phyloP scores from a whole-genome alignment of 192 early-diverging fungal genomes.

The Lunasporangiospora selenospora region DNA sequence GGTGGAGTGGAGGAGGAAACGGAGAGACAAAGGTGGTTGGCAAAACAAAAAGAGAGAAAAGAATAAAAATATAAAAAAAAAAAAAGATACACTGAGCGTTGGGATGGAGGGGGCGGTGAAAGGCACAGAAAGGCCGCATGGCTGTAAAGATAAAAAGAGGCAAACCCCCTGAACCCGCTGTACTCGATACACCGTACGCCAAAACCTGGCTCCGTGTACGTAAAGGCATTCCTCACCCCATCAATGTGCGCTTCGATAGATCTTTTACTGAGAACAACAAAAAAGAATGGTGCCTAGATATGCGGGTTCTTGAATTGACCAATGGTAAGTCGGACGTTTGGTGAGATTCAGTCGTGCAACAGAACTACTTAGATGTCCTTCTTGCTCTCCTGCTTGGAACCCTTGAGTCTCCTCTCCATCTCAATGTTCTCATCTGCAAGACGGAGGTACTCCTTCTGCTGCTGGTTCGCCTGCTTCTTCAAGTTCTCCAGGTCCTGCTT shows the following conservation, averaged over 20 bases:
- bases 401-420: slow-evolving; percentile 37
- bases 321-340: no score
- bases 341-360: no score
- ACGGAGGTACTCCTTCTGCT: slow-evolving; percentile 49
- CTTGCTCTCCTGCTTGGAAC: slow-evolving; percentile 22
- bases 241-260: background rate
- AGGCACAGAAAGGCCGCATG: background rate
- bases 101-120: background rate
- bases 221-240: background rate
- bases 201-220: no score
- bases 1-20: slow-evolving; percentile 4
- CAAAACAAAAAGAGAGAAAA: background rate
- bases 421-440: slow-evolving; percentile 49
- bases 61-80: background rate
- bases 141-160: background rate
- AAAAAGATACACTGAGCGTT: background rate
- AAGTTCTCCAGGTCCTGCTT: slow-evolving; percentile 49
- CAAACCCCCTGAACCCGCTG: background rate
- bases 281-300: background rate
- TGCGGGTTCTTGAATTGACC: no score
- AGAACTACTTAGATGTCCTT: slow-evolving; percentile 48
- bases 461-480: slow-evolving; percentile 54
- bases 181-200: background rate
- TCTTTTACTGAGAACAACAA: background rate
- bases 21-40: background rate